Evolutionary conservation across 139 green algal species (phyloP), one percentile per base, ranked within the genome.

Genomic region (Chlamydomonas schloesseri): DNA sequence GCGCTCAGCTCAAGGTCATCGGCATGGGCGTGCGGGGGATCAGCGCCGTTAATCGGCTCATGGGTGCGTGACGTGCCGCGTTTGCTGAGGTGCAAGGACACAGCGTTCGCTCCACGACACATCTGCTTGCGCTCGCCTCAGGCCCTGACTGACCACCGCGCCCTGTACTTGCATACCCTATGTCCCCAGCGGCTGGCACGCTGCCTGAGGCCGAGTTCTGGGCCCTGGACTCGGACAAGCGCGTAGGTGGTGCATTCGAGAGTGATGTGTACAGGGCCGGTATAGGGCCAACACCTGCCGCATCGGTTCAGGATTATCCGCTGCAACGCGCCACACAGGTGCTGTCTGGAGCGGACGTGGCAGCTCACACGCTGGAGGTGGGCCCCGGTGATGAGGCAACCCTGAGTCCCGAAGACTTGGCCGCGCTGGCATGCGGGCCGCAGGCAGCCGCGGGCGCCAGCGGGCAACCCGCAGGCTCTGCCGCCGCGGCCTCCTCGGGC

Each of bases 1-100:
- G 34, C 0, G 68, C 70, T 0, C 64, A 91, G 6, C 83, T 95
- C 14, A 94, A 93, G 50, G 67, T 95, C 21, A 86, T 96, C 20
- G 95, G 95, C 20, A 21, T 97, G 64, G 95, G 95, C 18, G 71
- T 70, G 28, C 82, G 95, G 18, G 95, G 94, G 33, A 87, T 91
- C 73, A 94, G 89, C 73, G 94, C 92, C 15, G 72, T 94, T 2
- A 86, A 81, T n/a, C 86, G 90, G 21, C 87, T 97, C 17, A 79
- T 92, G 68, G 85, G 91, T 93, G 29, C 42, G 80, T 67, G 78
- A 13, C 21, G 20, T 26, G 31, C 10, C n/a, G 17, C 31, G 50
- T n/a, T 76, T 17, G 28, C 21, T 8, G 42, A 50, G 42, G 8
- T 50, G 42, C 42, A 50, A 8, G 42, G 42, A 5, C n/a, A n/a